Conservation (phyloP, 352 stramenopile genomes). For the Pythium insidiosum region DNA sequence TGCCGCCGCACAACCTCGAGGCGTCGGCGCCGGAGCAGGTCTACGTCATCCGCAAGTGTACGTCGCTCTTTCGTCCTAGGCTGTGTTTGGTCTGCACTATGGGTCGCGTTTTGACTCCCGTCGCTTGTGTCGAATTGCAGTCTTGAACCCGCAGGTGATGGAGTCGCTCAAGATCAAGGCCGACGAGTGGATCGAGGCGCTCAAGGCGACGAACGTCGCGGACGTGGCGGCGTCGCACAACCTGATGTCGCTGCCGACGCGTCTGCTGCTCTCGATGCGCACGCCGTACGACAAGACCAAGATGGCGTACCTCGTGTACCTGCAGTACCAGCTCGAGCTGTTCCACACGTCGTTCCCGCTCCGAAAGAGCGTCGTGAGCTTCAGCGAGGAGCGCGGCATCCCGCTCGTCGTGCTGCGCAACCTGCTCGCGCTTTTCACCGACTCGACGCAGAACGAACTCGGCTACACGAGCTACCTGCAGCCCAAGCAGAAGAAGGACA, state of each 20-base stretch:
- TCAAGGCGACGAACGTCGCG: slow-evolving; percentile 40
- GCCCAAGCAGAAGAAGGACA: slow-evolving; percentile 75
- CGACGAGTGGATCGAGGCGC: slow-evolving; percentile 53
- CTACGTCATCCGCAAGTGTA: slow-evolving; percentile 80
- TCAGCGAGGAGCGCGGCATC: slow-evolving; percentile 73
- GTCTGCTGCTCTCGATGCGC: slow-evolving; percentile 56
- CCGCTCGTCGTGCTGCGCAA: slow-evolving; percentile 64
- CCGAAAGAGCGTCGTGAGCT: slow-evolving; percentile 47
- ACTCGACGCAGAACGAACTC: slow-evolving; percentile 39
- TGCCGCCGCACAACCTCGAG: slow-evolving; percentile 67
- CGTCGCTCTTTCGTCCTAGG: slow-evolving; percentile 11
- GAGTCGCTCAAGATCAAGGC: slow-evolving; percentile 72
- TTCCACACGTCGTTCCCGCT: slow-evolving; percentile 52
- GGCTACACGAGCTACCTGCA: slow-evolving; percentile 62
- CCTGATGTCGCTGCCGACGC: slow-evolving; percentile 41
- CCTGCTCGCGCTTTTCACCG: slow-evolving; percentile 61
- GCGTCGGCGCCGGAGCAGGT: slow-evolving; percentile 66
- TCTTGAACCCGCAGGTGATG: slow-evolving; percentile 61
- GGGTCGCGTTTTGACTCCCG: neutral
- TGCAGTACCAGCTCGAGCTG: slow-evolving; percentile 67
- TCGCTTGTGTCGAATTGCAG: slow-evolving; percentile 12
- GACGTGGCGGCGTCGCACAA: slow-evolving; percentile 44
- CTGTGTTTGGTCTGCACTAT: neutral
- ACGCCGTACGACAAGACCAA: slow-evolving; percentile 67
- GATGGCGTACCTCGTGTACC: slow-evolving; percentile 61